phyloP scores from a whole-genome alignment of 345 rosid genomes.

The Jatropha curcas region DNA sequence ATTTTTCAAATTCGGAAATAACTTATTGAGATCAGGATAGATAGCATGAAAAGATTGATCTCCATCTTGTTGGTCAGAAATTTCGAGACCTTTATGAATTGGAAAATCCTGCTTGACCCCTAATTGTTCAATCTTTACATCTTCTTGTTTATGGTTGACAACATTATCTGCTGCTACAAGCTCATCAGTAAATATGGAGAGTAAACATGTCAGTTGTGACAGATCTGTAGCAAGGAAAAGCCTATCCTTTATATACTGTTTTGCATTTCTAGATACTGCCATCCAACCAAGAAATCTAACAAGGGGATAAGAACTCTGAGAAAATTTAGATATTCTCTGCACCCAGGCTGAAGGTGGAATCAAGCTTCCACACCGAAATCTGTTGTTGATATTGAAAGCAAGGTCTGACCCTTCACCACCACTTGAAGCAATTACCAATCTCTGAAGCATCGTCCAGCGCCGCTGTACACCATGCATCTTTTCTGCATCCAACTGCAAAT shows the following conservation, averaged over 20 bases:
- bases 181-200: slow-evolving; percentile 70
- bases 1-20: slow-evolving; percentile 68
- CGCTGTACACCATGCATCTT: slow-evolving; percentile 48
- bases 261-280: slow-evolving; percentile 72
- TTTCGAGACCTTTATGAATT: slow-evolving; percentile 22
- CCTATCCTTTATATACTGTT: slow-evolving; percentile 51
- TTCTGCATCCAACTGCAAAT: slow-evolving; percentile 42
- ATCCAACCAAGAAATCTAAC: slow-evolving; percentile 90
- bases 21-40: slow-evolving; percentile 61
- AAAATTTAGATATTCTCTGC: slow-evolving; percentile 58
- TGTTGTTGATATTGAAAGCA: slow-evolving; percentile 31
- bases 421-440: slow-evolving; percentile 69
- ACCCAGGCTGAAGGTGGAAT: slow-evolving; percentile 73
- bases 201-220: slow-evolving; percentile 56
- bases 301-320: slow-evolving; percentile 56
- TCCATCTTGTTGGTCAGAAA: slow-evolving; percentile 32
- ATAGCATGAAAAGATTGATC: slow-evolving; percentile 55
- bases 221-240: slow-evolving; percentile 66
- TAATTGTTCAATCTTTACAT: slow-evolving; percentile 31
- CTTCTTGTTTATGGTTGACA: slow-evolving; percentile 39
- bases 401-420: slow-evolving; percentile 54
- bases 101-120: slow-evolving; percentile 25
- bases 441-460: slow-evolving; percentile 68
- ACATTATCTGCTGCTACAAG: slow-evolving; percentile 51
- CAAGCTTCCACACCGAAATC: slow-evolving; percentile 51